Evolutionary conservation across 345 rosid genomes (phyloP).

Genomic region (Theobroma cacao): DNA sequence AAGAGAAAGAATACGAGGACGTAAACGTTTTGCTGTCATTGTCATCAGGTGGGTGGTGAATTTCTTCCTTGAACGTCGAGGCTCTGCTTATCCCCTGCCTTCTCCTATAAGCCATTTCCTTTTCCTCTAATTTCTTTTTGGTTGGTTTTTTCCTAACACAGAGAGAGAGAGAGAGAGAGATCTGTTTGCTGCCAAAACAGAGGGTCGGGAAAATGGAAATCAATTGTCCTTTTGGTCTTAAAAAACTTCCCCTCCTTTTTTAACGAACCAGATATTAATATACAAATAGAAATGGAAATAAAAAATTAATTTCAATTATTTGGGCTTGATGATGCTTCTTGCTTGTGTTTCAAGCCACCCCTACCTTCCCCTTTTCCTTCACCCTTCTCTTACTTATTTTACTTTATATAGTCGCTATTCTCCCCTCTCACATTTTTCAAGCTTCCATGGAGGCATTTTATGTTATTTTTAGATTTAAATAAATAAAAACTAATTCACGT

Average conservation of each 20-base stretch:
- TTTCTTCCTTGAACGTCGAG: constrained; percentile 82
- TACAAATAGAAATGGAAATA: too few relatives aligned
- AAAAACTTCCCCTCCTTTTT: constrained; percentile 17
- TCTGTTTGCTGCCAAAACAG: neutral
- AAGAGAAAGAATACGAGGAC: constrained; percentile 36
- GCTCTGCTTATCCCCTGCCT: constrained; percentile 77
- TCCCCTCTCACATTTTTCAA: neutral
- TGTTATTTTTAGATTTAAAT: too few relatives aligned
- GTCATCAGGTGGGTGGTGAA: constrained; percentile 29
- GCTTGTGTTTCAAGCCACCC: constrained; percentile 1
- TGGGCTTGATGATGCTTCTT: neutral
- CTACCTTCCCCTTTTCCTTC: neutral
- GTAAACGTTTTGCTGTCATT: constrained; percentile 22
- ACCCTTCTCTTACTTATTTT: neutral
- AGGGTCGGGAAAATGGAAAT: neutral
- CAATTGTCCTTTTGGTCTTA: neutral
- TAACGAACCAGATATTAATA: constrained; percentile 1
- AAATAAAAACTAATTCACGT: neutral
- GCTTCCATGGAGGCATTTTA: too few relatives aligned
- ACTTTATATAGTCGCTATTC: neutral
- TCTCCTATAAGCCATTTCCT: constrained; percentile 86
- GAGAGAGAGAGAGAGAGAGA: neutral
- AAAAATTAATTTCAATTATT: neutral
- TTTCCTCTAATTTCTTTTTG: neutral
- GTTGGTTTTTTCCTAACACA: neutral